Evolutionary conservation across 768 basidiomycete species (phyloP).

Genomic region (Mycena galopus): DNA sequence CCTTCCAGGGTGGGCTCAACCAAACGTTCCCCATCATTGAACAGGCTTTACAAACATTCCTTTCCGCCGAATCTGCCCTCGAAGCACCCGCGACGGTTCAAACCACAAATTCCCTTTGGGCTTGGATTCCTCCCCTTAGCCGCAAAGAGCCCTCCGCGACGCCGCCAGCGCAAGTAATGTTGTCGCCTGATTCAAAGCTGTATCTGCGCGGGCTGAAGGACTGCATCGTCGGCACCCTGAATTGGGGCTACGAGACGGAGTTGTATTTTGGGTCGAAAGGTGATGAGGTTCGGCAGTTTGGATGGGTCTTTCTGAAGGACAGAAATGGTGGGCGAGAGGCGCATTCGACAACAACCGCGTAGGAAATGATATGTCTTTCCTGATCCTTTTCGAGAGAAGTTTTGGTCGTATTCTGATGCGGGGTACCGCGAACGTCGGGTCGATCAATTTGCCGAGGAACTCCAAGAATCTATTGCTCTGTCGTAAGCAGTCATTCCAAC

Average conservation of each 20-base stretch:
- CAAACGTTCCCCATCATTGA: constrained; percentile 55
- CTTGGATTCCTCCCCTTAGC: constrained; percentile 34
- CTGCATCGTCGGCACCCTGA: constrained; percentile 61
- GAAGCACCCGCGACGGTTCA: neutral
- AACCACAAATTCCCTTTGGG: constrained; percentile 16
- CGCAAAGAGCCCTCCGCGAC: constrained; percentile 4
- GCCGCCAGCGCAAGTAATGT: neutral
- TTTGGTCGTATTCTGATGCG: no score
- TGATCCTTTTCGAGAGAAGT: no score
- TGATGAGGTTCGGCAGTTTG: constrained; percentile 32
- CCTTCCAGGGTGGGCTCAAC: constrained; percentile 65
- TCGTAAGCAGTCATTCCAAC: no score
- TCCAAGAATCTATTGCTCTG: no score
- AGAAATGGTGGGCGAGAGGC: neutral
- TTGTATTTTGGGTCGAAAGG: constrained; percentile 32
- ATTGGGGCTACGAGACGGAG: constrained; percentile 36
- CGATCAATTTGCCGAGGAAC: no score
- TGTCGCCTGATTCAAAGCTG: constrained; percentile 33
- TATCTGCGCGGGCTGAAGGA: constrained; percentile 68
- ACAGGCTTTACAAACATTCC: constrained; percentile 52
- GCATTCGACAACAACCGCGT: no score
- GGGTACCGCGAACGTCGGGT: no score
- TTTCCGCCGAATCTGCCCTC: constrained; percentile 43
- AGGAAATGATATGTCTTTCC: no score
- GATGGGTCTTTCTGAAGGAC: constrained; percentile 30